Evolutionary conservation across 2,329 filamentous ascomycete genomes (phyloP), one percentile per base, ranked within the genome.

Genomic region (Paecilomyces niveus): DNA sequence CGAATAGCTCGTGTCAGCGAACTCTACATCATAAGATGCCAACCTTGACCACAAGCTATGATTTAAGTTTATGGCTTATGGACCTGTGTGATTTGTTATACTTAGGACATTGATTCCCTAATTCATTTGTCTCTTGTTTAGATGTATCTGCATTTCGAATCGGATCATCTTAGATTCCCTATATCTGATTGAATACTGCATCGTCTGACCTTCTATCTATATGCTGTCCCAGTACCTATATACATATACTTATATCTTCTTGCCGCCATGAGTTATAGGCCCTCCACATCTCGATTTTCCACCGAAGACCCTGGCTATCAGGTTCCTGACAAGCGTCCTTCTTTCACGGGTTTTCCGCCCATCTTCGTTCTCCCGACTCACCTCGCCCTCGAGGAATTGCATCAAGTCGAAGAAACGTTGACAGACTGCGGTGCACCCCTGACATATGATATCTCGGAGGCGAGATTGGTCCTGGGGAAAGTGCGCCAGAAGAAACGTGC

Each of bases 311-410:
- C 39, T 21, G 39, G 21, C 39, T 3, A 21, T 8, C 6, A 45
- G 39, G 5, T 24, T 26, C 50, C 50, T 9, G 26, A 3, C 15
- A 24, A 24, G 13, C 10, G 22, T 22, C 50, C 50, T 6, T 31
- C 22, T 54, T 67, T 81, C 71, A 56, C 72, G 67, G 63, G 70
- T 0, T 74, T 61, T 61, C 89, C 90, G 10, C 79, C 83, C 3
- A 86, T 94, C 24, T 94, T 86, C 65, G 79, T 97, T 13, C 81
- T 96, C 0, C 76, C 86, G 0, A 85, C 87, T 3, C 89, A 91
- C 68, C 79, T 96, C 29, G 75, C 80, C 1, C 74, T 83, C 0
- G 81, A 86, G 6, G 83, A 88, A 62, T 76, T 89, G 9, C 83
- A 86, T 54, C 73, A 80, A 32, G 70, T 90, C 13, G 87, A 92